A percentile compares a stretch with the other conserved stretches of the same genome.
These are phyloP conservation scores for Ottelia alismoides DNA, from an alignment of 106 monocot genomes.

Conservation along the genomic window DNA sequence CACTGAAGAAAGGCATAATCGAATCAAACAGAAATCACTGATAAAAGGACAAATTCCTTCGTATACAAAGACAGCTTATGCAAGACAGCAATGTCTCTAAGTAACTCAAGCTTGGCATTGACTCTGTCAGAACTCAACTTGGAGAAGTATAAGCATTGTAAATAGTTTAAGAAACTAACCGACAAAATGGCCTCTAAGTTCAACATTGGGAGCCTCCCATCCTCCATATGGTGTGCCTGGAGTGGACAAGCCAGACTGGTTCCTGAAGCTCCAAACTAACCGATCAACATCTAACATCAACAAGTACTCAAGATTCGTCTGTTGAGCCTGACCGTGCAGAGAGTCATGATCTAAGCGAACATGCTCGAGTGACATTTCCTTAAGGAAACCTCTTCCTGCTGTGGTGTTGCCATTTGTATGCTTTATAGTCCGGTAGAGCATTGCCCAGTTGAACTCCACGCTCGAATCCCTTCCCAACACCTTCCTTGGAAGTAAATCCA, in stretches of 20 bases:
- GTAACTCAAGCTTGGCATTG: too few relatives aligned
- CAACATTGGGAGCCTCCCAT: conserved; percentile 54
- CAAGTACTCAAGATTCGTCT: conserved; percentile 88
- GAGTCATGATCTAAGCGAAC: conserved; percentile 59
- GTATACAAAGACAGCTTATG: too few relatives aligned
- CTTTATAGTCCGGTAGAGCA: conserved; percentile 47
- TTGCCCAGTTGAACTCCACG: conserved; percentile 52
- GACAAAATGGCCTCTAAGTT: conserved; percentile 91
- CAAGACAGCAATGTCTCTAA: too few relatives aligned
- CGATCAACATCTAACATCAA: conserved; percentile 66
- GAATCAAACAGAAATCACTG: too few relatives aligned
- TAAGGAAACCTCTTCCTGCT: conserved; percentile 46
- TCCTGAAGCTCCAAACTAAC: conserved; percentile 77
- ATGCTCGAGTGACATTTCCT: conserved; percentile 63
- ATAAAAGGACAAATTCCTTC: too few relatives aligned
- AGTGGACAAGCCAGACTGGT: conserved; percentile 52
- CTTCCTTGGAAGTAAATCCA: conserved; percentile 54
- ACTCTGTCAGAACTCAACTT: too few relatives aligned
- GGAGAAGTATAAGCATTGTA: too few relatives aligned
- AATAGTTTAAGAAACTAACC: conserved; percentile 32
- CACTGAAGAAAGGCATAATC: too few relatives aligned
- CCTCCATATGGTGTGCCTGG: conserved; percentile 72
- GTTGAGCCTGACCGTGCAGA: conserved; percentile 50
- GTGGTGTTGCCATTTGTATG: conserved; percentile 7
- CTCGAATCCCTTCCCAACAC: conserved; percentile 14